Evolutionary conservation across 2,329 filamentous ascomycete species (phyloP), one percentile per base, ranked within the genome.

Genomic region (Colletotrichum graminicola): DNA sequence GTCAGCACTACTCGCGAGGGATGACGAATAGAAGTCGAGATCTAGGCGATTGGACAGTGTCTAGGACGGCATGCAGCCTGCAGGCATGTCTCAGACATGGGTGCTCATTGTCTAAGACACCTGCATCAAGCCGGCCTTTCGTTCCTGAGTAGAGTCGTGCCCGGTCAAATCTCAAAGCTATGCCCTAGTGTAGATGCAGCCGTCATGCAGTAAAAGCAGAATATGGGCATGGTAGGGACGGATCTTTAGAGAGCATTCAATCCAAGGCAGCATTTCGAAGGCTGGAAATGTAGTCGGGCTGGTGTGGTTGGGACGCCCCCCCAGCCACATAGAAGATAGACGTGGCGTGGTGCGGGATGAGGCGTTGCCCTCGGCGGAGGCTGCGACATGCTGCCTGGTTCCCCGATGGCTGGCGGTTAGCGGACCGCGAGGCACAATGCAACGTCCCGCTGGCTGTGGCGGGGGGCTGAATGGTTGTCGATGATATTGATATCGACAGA

Each of bases 61-160:
- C n/a, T n/a, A 54, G 55, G 45, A 62, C 36, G 34, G 34, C 34
- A 36, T 36, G 34, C 57, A 23, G 41, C 59, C 39, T 59, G 52
- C 29, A 62, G 43, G 45, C n/a, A 51, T 36, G 68, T 68, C 64
- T 71, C 21, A 54, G 59, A 71, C 52, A 68, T 21, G 16, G 26
- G 23, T 51, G 52, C 45, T n/a, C 47, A 32, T 39, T 68, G 68
- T 71, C 68, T 71, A 10, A 68, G 68, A 71, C 68, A 71, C 68
- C 45, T 68, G 65, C 65, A 59, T 63, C 23, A 8, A 54, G 43
- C 65, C 45, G 32, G 65, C 56, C 49, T 55, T 59, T 47, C 45
- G 68, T 62, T 47, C 68, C 68, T 71, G 65, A 60, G 41, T 49
- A 52, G 47, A 39, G 47, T 54, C 49, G 34, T 49, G 41, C 23